Evolutionary conservation across 192 early-diverging fungal genomes (phyloP), one percentile per base, ranked within the genome.

Genomic region (Backusella circina): DNA sequence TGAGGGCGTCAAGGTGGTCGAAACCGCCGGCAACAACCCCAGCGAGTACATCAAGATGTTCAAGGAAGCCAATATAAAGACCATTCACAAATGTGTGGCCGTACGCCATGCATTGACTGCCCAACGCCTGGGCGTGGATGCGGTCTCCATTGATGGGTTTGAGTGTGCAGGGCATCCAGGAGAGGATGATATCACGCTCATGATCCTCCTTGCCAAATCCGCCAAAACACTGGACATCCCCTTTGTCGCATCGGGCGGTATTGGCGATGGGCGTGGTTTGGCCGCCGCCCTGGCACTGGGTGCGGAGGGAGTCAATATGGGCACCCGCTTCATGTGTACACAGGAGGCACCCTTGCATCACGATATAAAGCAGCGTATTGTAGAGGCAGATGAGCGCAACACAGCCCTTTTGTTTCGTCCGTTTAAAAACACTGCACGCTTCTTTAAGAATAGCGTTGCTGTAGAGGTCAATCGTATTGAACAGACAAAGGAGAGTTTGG

Each of bases 91-190:
- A 73, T 94, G 92, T 78, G 92, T 91, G 4, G 81, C 90, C 6
- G 89, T 94, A 61, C 82, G 92, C 21, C 93, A 94, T 80, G 93
- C 93, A 9, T 71, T 91, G 66, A 80, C 83, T 26, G 90, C 90
- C 21, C 85, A 91, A 77, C 75, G 81, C 16, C 67, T 93, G 33
- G 89, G 91, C 32, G 90, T 87, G 1, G 91, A 93, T 73, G 84
- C 91, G 65, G 77, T 94, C 65, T 92, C 90, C 18, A 91, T 94
- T 66, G 93, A 94, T 78, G 93, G 93, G 12, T 94, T 93, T 75
- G 93, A 94, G 82, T 94, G 93, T 80, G 93, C 92, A 71, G 93
- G 93, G 23, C 93, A 94, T 77, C 93, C 93, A 6, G 93, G 93
- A 51, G 93, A 94, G 83, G 91, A 94, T 75, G 93, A 93, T 82